Conservation (phyloP, 306 rosid species). For the Prunus salicina region DNA sequence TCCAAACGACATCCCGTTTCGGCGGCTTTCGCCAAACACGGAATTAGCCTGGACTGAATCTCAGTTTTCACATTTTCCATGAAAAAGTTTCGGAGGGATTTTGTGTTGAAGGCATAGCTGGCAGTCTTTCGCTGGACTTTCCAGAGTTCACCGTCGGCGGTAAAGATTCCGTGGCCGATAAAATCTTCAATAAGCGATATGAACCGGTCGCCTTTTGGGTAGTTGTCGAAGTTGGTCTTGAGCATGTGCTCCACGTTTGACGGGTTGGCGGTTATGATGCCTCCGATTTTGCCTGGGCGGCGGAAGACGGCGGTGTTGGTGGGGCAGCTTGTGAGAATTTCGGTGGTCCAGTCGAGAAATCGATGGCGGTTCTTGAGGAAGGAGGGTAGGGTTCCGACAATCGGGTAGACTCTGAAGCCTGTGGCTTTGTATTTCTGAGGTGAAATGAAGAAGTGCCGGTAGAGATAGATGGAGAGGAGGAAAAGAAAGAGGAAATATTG, state of each 20-base stretch:
- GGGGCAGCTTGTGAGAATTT: slow-evolving; percentile 38
- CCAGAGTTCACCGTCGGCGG: slow-evolving; percentile 61
- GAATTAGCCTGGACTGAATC: slow-evolving; percentile 40
- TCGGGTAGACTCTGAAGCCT: slow-evolving; percentile 55
- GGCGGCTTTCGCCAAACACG: slow-evolving; percentile 35
- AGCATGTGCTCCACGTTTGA: slow-evolving; percentile 59
- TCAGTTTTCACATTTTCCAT: slow-evolving; percentile 51
- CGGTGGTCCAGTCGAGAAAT: slow-evolving; percentile 59
- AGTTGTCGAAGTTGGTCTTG: slow-evolving; percentile 61
- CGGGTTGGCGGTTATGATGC: slow-evolving; percentile 60
- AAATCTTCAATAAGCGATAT: slow-evolving; percentile 40
- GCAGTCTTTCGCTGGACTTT: slow-evolving; percentile 58
- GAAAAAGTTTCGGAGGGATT: slow-evolving; percentile 51
- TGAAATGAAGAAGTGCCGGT: neutral
- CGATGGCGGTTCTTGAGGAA: slow-evolving; percentile 57
- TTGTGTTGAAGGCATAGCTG: slow-evolving; percentile 65
- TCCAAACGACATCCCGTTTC: slow-evolving; percentile 30
- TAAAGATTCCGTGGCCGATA: slow-evolving; percentile 71
- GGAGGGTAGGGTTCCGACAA: slow-evolving; percentile 45
- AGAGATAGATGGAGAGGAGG: slow-evolving; percentile 20
- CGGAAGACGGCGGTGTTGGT: slow-evolving; percentile 41
- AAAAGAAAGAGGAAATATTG: slow-evolving; percentile 2
- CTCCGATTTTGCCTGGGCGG: slow-evolving; percentile 35
- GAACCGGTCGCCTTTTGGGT: slow-evolving; percentile 61
- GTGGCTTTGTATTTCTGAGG: neutral